phyloP scores from a whole-genome alignment of 331 rosid genomes.

The Cydonia oblonga region DNA sequence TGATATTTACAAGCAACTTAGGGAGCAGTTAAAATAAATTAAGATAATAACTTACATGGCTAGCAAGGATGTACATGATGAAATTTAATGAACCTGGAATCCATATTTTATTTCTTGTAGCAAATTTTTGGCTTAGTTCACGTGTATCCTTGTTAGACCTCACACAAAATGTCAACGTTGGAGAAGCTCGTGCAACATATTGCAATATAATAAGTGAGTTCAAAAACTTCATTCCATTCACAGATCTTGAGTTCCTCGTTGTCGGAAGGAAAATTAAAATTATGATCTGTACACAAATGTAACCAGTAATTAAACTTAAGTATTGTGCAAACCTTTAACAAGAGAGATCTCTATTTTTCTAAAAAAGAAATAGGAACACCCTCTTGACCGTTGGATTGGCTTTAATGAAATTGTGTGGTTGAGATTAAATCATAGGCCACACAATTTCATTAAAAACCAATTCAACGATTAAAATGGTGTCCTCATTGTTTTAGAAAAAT shows the following conservation, averaged over 20 bases:
- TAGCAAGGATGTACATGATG: not conserved
- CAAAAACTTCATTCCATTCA: not conserved
- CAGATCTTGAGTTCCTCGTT: not conserved
- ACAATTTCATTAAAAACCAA: no score
- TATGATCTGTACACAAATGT: not conserved
- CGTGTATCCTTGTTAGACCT: fast-evolving
- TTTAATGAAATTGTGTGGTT: no score
- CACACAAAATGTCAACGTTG: fast-evolving
- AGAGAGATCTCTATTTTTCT: no score
- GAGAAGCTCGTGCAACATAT: not conserved
- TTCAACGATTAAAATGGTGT: no score
- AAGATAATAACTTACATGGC: not conserved
- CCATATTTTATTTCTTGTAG: not conserved
- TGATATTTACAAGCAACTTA: no score
- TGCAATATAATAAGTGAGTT: not conserved
- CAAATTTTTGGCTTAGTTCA: fast-evolving
- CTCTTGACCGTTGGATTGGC: no score
- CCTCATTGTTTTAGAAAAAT: no score
- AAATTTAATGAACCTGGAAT: not conserved
- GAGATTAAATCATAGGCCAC: no score
- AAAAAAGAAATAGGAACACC: no score
- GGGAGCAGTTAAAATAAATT: not conserved
- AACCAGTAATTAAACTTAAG: no score
- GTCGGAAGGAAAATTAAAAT: not conserved
- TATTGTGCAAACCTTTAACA: no score